phyloP scores from a whole-genome alignment of 768 basidiomycete species.

The Collybia sp. region DNA sequence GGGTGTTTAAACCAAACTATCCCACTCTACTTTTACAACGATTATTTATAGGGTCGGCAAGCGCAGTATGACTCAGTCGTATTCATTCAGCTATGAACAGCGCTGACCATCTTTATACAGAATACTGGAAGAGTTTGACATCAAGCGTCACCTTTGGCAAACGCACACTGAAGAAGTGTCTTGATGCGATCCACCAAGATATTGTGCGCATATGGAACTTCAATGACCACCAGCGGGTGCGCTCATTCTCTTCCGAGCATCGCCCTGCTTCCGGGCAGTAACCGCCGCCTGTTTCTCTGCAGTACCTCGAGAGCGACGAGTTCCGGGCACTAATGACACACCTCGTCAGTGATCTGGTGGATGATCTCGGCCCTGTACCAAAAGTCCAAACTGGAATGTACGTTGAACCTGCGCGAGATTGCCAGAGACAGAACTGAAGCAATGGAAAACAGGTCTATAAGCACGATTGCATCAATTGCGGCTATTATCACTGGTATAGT shows the following conservation, averaged over 20 bases:
- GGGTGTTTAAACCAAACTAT: slow-evolving; percentile 1
- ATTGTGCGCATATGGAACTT: slow-evolving; percentile 19
- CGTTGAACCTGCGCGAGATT: background rate
- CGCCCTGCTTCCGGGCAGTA: background rate
- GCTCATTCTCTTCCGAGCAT: background rate
- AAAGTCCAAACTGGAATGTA: slow-evolving; percentile 5
- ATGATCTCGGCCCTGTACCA: background rate
- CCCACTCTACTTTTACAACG: background rate
- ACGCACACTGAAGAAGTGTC: slow-evolving; percentile 12
- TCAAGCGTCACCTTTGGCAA: slow-evolving; percentile 14
- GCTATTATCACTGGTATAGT: slow-evolving; percentile 8
- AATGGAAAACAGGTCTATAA: slow-evolving; percentile 7
- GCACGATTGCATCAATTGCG: slow-evolving; percentile 8
- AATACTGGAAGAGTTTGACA: slow-evolving; percentile 19
- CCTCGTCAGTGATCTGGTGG: slow-evolving; percentile 3
- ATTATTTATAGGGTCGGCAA: slow-evolving; percentile 9
- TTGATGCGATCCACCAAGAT: slow-evolving; percentile 17
- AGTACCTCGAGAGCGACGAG: slow-evolving; percentile 11
- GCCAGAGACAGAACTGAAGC: background rate
- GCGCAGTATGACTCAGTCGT: slow-evolving; percentile 7
- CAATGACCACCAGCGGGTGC: slow-evolving; percentile 16
- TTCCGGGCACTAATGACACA: slow-evolving; percentile 15
- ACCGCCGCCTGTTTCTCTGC: background rate
- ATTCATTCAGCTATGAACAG: background rate
- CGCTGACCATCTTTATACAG: slow-evolving; percentile 8